A percentile compares a stretch with the other conserved stretches of the same genome.
These are phyloP conservation scores for Phytophthora sansomeana DNA, from an alignment of 352 stramenopile genomes.

Conservation along the genomic window DNA sequence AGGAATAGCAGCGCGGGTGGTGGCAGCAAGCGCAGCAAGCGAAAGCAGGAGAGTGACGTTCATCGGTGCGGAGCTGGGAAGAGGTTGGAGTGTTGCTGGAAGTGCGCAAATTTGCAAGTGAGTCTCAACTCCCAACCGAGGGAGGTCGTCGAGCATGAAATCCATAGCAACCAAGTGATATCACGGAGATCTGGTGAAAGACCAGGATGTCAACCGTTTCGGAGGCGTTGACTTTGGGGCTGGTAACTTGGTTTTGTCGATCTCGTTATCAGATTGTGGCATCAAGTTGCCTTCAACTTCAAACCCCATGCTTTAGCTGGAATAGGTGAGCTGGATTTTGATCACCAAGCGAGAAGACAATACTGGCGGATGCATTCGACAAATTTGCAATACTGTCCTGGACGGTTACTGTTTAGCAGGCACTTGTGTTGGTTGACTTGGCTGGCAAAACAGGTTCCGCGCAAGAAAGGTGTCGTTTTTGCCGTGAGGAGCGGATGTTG, in stretches of 20 bases:
- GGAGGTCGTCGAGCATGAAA: background rate
- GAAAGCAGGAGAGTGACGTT: conserved; percentile 45
- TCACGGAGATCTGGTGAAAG: conserved; percentile 4
- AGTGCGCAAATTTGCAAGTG: conserved; percentile 53
- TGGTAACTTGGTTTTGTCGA: conserved; percentile 17
- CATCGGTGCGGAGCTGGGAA: conserved; percentile 28
- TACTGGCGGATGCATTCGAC: background rate
- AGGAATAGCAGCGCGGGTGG: conserved; percentile 26
- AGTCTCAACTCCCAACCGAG: conserved; percentile 3
- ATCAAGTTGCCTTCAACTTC: conserved; percentile 1
- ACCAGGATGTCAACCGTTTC: conserved; percentile 4
- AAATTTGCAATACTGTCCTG: background rate
- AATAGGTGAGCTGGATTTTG: background rate
- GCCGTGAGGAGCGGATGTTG: background rate
- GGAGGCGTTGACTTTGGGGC: conserved; percentile 3
- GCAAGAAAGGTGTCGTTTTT: conserved; percentile 8
- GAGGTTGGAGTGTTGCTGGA: conserved; percentile 19
- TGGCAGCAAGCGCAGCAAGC: conserved; percentile 23
- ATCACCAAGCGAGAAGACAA: background rate
- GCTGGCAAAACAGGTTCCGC: conserved; percentile 35
- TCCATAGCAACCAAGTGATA: background rate
- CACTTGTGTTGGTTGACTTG: conserved; percentile 11
- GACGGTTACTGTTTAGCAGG: background rate
- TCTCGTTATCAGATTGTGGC: conserved; percentile 38
- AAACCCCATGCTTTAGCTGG: background rate